These are phyloP conservation scores for Suillus spraguei DNA, from an alignment of 768 basidiomycete genomes.

Conservation along the genomic window DNA sequence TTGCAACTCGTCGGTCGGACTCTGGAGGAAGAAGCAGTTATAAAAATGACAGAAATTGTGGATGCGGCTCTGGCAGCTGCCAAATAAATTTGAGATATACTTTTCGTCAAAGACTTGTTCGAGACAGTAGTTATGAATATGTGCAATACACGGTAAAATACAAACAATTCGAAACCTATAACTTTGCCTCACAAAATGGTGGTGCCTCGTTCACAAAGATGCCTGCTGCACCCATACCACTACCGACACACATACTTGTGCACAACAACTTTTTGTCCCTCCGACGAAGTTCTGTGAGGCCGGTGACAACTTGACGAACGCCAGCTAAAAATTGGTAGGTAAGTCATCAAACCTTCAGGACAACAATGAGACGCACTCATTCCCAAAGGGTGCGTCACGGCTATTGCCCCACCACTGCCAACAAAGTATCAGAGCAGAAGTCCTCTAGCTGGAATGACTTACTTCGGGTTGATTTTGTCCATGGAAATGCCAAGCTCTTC, in stretches of 20 bases:
- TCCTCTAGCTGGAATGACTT: conserved; percentile 29
- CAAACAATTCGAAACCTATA: conserved; percentile 15
- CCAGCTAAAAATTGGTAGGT: conserved; percentile 55
- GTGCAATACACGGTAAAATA: conserved; percentile 7
- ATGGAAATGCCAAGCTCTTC: conserved; percentile 77
- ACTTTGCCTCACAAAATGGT: conserved; percentile 24
- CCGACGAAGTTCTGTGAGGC: conserved; percentile 78
- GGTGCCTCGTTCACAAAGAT: conserved; percentile 74
- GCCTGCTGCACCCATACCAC: conserved; percentile 87
- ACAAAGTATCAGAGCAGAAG: conserved; percentile 6
- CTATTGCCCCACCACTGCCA: conserved; percentile 81
- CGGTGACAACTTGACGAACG: conserved; percentile 84
- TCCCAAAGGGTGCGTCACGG: conserved; percentile 79
- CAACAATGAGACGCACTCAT: conserved; percentile 60
- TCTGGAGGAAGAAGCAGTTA: conserved; percentile 75
- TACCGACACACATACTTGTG: conserved; percentile 83
- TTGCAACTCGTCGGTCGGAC: conserved; percentile 72
- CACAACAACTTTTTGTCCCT: conserved; percentile 70
- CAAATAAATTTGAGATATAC: conserved; percentile 4
- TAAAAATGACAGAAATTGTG: conserved; percentile 69
- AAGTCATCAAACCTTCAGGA: conserved; percentile 16
- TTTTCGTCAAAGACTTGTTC: neutral
- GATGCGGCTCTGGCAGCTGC: conserved; percentile 48
- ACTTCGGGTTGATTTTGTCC: conserved; percentile 86
- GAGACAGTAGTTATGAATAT: neutral